Percentiles rank a stretch among this genome's conserved stretches.
Conservation (phyloP, 1,284 basidiomycete genomes). For the Pseudozyma sp. region DNA sequence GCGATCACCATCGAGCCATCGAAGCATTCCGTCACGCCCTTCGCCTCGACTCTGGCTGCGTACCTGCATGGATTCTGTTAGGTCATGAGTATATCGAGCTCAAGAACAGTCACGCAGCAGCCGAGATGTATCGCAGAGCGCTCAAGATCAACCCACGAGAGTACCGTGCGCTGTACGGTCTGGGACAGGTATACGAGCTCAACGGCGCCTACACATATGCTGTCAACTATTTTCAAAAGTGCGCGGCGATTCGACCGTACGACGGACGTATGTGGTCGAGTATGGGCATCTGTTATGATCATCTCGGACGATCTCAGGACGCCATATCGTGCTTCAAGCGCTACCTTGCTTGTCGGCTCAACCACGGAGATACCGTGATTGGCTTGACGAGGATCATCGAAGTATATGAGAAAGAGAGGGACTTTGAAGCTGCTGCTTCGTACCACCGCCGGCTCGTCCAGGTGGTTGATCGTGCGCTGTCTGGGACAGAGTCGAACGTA, state of each 20-base stretch:
- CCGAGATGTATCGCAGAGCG: conserved; percentile 95
- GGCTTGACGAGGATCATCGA: conserved; percentile 63
- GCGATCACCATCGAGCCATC: conserved; percentile 94
- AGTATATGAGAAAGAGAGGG: conserved; percentile 59
- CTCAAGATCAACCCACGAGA: conserved; percentile 91
- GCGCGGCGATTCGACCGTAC: conserved; percentile 91
- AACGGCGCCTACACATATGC: conserved; percentile 96
- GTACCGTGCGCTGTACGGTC: conserved; percentile 97
- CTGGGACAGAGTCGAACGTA: conserved; percentile 52
- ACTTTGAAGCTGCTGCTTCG: conserved; percentile 49
- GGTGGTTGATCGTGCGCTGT: conserved; percentile 51
- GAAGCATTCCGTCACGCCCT: conserved; percentile 94
- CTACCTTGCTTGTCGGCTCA: conserved; percentile 62
- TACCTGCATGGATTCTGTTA: conserved; percentile 99
- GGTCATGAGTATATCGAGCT: conserved; percentile 99
- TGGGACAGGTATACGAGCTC: conserved; percentile 97
- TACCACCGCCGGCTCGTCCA: conserved; percentile 66
- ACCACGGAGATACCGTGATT: conserved; percentile 59
- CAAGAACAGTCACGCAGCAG: conserved; percentile 98
- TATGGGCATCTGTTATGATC: conserved; percentile 91
- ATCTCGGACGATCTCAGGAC: conserved; percentile 73
- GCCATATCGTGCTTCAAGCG: conserved; percentile 66
- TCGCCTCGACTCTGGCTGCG: conserved; percentile 90
- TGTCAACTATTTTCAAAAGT: conserved; percentile 94
- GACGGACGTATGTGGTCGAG: conserved; percentile 97